Evolutionary conservation across 768 basidiomycete species (phyloP).

Genomic region (Steccherinum ochraceum): DNA sequence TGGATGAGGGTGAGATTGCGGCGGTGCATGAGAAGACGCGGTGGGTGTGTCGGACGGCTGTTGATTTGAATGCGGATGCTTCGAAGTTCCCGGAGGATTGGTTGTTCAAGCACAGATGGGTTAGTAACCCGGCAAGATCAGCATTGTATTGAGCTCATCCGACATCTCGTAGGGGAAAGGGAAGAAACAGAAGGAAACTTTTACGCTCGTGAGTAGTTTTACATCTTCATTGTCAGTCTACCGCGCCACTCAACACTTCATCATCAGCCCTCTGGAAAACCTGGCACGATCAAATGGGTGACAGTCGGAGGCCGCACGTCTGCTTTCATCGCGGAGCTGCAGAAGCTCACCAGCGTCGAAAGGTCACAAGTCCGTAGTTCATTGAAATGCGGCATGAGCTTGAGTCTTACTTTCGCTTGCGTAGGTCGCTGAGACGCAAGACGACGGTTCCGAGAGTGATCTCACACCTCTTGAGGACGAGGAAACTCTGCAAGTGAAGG

Average conservation of each 20-base stretch:
- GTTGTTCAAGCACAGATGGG: slow-evolving; percentile 70
- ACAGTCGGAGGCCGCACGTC: slow-evolving; percentile 76
- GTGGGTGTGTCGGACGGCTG: slow-evolving; percentile 54
- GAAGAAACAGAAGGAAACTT: slow-evolving; percentile 34
- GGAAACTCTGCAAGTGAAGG: neutral
- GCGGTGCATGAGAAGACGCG: slow-evolving; percentile 46
- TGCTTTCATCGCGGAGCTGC: slow-evolving; percentile 62
- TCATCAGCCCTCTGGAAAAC: slow-evolving; percentile 54
- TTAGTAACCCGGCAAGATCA: slow-evolving; percentile 13
- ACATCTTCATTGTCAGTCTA: neutral
- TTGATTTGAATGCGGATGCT: slow-evolving; percentile 66
- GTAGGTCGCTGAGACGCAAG: no score
- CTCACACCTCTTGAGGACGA: slow-evolving; percentile 17
- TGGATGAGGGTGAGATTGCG: slow-evolving; percentile 42
- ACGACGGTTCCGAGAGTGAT: slow-evolving; percentile 15
- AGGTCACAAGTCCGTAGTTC: neutral
- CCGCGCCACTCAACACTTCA: neutral
- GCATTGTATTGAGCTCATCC: neutral
- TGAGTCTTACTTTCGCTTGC: no score
- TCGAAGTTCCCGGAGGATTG: slow-evolving; percentile 59
- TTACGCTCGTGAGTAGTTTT: slow-evolving; percentile 39
- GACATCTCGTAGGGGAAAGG: slow-evolving; percentile 44
- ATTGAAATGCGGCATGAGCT: no score
- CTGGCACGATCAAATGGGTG: slow-evolving; percentile 69
- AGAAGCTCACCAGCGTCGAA: slow-evolving; percentile 24